A percentile compares a stretch with the other conserved stretches of the same genome.
Conservation (phyloP, 2,329 filamentous ascomycete genomes). For the Colletotrichum sp. region DNA sequence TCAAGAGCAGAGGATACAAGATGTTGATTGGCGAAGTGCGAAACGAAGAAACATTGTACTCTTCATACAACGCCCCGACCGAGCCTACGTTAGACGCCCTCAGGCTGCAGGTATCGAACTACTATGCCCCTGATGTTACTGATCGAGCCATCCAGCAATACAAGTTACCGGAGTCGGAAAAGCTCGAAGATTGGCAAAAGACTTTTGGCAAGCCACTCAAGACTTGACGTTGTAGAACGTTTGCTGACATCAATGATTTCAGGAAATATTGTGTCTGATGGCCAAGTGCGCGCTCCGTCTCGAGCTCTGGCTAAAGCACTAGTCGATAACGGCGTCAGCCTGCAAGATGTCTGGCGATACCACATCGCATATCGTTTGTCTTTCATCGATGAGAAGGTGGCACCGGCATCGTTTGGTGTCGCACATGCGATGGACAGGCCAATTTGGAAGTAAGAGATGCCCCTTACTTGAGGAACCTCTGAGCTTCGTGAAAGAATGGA, state of each 20-base stretch:
- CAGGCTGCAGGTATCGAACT: constrained; percentile 43
- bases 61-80: constrained; percentile 40
- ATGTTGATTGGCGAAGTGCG: constrained; percentile 47
- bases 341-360: constrained; percentile 45
- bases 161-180: constrained; percentile 30
- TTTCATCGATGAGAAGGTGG: constrained; percentile 43
- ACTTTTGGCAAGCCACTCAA: constrained; percentile 34
- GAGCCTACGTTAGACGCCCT: constrained; percentile 37
- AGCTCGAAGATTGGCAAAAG: constrained; percentile 38
- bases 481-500: neutral
- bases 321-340: constrained; percentile 32
- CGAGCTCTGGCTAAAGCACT: constrained; percentile 36
- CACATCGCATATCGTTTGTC: constrained; percentile 45
- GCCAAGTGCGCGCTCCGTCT: constrained; percentile 41
- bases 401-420: constrained; percentile 37
- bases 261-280: constrained; percentile 39
- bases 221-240: neutral
- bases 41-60: constrained; percentile 49
- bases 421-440: constrained; percentile 46
- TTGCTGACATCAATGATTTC: neutral
- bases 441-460: constrained; percentile 42
- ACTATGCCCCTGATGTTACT: constrained; percentile 44
- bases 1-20: constrained; percentile 35
- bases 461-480: neutral
- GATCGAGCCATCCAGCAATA: constrained; percentile 40